A percentile compares a stretch with the other conserved stretches of the same genome.
phyloP scores from a whole-genome alignment of 768 basidiomycete species.

The Pulveroboletus ravenelii region DNA sequence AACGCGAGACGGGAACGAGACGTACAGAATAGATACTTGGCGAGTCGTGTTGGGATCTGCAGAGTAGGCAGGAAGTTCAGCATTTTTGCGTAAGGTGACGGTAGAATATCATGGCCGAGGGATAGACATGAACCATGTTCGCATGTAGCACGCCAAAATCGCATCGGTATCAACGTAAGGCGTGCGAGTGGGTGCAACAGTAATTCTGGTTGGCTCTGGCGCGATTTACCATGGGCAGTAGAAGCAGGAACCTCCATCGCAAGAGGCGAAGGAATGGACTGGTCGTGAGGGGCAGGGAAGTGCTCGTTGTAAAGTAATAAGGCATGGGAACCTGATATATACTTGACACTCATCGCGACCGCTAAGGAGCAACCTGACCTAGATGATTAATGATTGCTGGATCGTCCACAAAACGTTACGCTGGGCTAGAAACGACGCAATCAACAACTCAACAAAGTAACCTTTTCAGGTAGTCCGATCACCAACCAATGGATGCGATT shows the following conservation, averaged over 20 bases:
- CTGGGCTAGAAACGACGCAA: neutral
- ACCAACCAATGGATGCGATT: too few species aligned
- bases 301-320: too few species aligned
- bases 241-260: constrained; percentile 2
- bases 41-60: constrained; percentile 32
- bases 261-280: neutral
- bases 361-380: neutral
- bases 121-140: constrained; percentile 27
- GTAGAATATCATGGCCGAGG: constrained; percentile 13
- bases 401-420: too few species aligned
- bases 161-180: constrained; percentile 3
- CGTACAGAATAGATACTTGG: constrained; percentile 46
- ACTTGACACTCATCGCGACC: too few species aligned
- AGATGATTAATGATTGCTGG: neutral
- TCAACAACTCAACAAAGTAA: constrained; percentile 3
- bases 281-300: neutral
- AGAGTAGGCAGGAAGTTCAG: constrained; percentile 33
- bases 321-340: too few species aligned
- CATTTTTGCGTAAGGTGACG: constrained; percentile 31
- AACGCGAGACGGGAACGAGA: constrained; percentile 1
- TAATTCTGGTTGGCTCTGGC: constrained; percentile 1
- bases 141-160: constrained; percentile 22
- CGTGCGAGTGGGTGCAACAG: constrained; percentile 5
- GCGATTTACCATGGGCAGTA: too few species aligned
- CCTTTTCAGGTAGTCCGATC: neutral